Evolutionary conservation across 192 early-diverging fungal species (phyloP), one percentile per base, ranked within the genome.

Genomic region (Powellomyces hirtus): DNA sequence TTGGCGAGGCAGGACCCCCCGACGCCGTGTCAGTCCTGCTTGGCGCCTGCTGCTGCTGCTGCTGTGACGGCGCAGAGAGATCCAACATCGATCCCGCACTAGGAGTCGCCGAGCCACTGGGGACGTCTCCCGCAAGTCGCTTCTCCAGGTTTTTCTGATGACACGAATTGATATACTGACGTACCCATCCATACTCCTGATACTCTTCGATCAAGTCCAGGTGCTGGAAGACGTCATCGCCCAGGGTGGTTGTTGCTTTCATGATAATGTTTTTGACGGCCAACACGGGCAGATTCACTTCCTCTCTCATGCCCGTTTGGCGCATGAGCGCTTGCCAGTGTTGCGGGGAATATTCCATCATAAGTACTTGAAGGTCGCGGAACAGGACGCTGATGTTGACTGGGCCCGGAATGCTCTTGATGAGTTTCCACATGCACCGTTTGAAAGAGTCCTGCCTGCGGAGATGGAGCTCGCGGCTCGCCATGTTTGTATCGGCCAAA

Each of bases 391-490:
- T 82, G 4, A 88, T 77, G n/a, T 84, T 77, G 4, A 95, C 67
- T 35, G 77, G 80, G 33, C 86, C 78, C 6, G 78, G 68, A 4
- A 86, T 66, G 2, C 96, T 93, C 87, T 97, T 98, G 29, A 95
- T 90, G 34, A 97, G 71, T 65, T 96, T 94, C 97, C 97, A 99
- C 44, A 99, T 66, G 59, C 97, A 99, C 75, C 94, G 95, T 91
- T 97, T 94, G 18, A 92, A 87, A 34, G 97, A 75, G 70, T 98
- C 94, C 31, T 88, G 91, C 70, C 90, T 89, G 69, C 90, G 91
- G 26, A 86, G 81, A 67, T 91, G 76, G 18, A 81, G 70, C 0
- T 42, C 46, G 4, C 64, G 50, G 2, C 24, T 11, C 20, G 6
- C 51, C 2, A 40, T 22, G n/a, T 44, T 13, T 8, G 24, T 44